phyloP scores from a whole-genome alignment of 805 yeast species.

The Candida argentea region DNA sequence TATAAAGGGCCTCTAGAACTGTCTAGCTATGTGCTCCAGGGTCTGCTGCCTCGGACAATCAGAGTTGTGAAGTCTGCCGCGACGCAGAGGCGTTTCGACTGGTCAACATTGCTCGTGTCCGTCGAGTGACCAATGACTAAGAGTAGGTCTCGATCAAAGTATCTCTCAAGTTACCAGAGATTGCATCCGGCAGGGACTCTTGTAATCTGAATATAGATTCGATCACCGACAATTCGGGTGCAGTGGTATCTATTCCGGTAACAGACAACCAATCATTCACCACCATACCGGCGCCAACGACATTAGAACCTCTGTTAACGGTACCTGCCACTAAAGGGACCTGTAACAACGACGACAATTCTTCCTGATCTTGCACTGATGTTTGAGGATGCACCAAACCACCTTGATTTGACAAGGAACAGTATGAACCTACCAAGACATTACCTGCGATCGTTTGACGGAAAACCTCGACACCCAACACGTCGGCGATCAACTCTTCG shows the following conservation, averaged over 20 bases:
- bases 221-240: conserved; percentile 93
- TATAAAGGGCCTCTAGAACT: too few relatives aligned
- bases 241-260: conserved; percentile 94
- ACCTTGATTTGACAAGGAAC: conserved; percentile 92
- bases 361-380: conserved; percentile 95
- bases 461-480: conserved; percentile 96
- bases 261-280: conserved; percentile 98
- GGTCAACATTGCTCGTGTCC: too few relatives aligned
- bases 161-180: conserved; percentile 78
- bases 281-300: conserved; percentile 98
- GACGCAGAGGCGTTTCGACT: too few relatives aligned
- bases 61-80: too few relatives aligned
- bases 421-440: conserved; percentile 94
- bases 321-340: conserved; percentile 99
- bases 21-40: too few relatives aligned
- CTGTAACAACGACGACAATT: conserved; percentile 86
- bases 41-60: too few relatives aligned
- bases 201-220: conserved; percentile 93
- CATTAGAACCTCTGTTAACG: conserved; percentile 93
- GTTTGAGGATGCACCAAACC: conserved; percentile 98
- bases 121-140: too few relatives aligned
- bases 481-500: conserved; percentile 96
- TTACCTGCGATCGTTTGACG: conserved; percentile 98
- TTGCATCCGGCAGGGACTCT: conserved; percentile 83
- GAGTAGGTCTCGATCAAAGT: conserved; percentile 89